phyloP scores from a whole-genome alignment of 306 rosid genomes.

The Neltuma alba region DNA sequence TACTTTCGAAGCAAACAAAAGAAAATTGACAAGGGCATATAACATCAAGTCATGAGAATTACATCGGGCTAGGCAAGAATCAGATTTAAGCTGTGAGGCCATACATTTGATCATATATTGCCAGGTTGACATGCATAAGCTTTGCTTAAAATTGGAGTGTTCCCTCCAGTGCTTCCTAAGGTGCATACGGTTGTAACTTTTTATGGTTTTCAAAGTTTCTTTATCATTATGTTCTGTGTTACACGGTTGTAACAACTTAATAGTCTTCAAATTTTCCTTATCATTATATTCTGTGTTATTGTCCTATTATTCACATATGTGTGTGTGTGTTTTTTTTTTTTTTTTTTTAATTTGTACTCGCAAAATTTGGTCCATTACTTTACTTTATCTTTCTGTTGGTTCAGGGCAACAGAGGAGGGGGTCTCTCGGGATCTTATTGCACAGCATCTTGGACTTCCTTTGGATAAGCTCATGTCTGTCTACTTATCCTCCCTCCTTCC shows the following conservation, averaged over 20 bases:
- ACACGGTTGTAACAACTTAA: background rate
- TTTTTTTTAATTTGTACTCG: constrained; percentile 1
- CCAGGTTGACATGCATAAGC: too few relatives aligned
- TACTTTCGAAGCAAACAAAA: too few relatives aligned
- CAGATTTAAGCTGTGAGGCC: constrained; percentile 5
- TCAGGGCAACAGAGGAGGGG: constrained; percentile 71
- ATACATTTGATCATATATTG: constrained; percentile 13
- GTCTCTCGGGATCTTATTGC: constrained; percentile 54
- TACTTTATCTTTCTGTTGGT: constrained; percentile 23
- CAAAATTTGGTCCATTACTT: constrained; percentile 3
- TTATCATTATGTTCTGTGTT: too few relatives aligned
- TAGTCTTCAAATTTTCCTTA: background rate
- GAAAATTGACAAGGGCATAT: too few relatives aligned
- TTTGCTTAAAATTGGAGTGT: constrained; percentile 6
- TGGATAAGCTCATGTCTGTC: constrained; percentile 68
- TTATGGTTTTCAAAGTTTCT: background rate
- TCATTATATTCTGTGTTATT: background rate
- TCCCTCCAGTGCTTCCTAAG: background rate
- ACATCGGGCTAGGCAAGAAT: background rate
- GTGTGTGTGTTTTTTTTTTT: too few relatives aligned
- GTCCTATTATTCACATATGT: too few relatives aligned
- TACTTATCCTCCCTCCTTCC: constrained; percentile 13
- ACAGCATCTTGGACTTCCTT: too few relatives aligned
- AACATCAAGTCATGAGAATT: constrained; percentile 2
- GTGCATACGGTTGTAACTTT: background rate